phyloP scores from a whole-genome alignment of 2,329 filamentous ascomycete genomes.

The Pyricularia sp. region DNA sequence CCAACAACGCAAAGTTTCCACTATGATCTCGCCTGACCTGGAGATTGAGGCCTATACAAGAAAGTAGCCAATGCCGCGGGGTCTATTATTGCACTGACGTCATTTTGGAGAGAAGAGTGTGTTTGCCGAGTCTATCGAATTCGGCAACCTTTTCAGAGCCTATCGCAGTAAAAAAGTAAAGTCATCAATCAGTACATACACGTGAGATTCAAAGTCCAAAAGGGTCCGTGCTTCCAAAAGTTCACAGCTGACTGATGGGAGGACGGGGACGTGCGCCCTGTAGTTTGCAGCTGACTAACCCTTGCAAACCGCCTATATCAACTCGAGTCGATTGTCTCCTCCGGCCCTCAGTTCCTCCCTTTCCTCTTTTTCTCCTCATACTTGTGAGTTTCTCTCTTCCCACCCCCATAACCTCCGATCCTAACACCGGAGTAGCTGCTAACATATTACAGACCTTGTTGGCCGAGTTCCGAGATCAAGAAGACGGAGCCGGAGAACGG shows the following conservation, averaged over 20 bases:
- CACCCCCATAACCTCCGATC: not conserved
- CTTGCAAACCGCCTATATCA: not conserved
- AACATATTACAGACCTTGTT: constrained; percentile 28
- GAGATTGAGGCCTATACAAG: not conserved
- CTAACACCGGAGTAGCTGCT: not conserved
- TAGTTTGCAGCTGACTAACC: constrained; percentile 1
- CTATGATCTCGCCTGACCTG: not conserved
- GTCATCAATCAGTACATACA: not conserved
- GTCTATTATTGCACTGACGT: not conserved
- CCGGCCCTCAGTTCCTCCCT: not conserved
- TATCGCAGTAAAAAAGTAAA: not conserved
- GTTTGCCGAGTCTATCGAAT: not conserved
- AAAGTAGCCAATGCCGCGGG: not conserved
- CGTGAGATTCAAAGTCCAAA: not conserved
- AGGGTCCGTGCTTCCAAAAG: not conserved
- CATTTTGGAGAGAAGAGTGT: not conserved
- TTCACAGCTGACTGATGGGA: not conserved
- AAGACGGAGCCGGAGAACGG: constrained; percentile 28
- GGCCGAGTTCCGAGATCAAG: constrained; percentile 30
- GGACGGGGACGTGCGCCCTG: not conserved
- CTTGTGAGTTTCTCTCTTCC: constrained; percentile 21
- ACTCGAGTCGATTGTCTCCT: not conserved
- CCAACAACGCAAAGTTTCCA: not conserved
- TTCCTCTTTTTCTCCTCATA: constrained; percentile 6
- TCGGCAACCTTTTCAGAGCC: not conserved